Conservation (phyloP, 2,329 filamentous ascomycete species). For the Pseudodiploospora longispora region DNA sequence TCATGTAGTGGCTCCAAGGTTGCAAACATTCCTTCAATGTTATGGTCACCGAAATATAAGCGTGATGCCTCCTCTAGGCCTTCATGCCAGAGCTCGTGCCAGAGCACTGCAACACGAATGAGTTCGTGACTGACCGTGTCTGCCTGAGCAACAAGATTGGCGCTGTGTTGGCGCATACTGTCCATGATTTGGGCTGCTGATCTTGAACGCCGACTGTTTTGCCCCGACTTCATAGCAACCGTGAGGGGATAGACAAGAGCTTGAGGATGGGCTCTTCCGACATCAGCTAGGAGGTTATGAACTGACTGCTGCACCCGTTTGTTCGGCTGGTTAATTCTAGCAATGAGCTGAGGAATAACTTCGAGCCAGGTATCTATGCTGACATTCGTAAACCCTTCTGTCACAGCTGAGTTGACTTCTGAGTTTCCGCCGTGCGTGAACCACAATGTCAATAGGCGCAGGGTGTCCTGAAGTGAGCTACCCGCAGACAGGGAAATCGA, state of each 20-base stretch:
- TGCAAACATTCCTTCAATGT: slow-evolving; percentile 95
- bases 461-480: slow-evolving; percentile 90
- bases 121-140: slow-evolving; percentile 93
- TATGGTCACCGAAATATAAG: slow-evolving; percentile 94
- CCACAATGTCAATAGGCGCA: slow-evolving; percentile 89
- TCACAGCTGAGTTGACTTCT: slow-evolving; percentile 83
- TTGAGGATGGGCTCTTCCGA: slow-evolving; percentile 90
- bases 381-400: slow-evolving; percentile 82
- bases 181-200: slow-evolving; percentile 95
- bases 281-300: slow-evolving; percentile 83
- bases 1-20: slow-evolving; percentile 86
- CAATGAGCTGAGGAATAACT: slow-evolving; percentile 95
- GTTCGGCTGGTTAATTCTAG: slow-evolving; percentile 94
- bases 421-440: slow-evolving; percentile 84
- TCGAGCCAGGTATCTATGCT: slow-evolving; percentile 98
- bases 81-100: slow-evolving; percentile 99
- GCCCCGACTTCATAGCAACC: slow-evolving; percentile 90
- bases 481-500: slow-evolving; percentile 88
- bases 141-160: slow-evolving; percentile 86
- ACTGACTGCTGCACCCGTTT: slow-evolving; percentile 80
- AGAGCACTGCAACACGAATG: slow-evolving; percentile 91
- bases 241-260: slow-evolving; percentile 95
- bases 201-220: slow-evolving; percentile 73
- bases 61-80: slow-evolving; percentile 93
- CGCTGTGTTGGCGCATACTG: slow-evolving; percentile 91